phyloP scores from a whole-genome alignment of 2,329 filamentous ascomycete genomes.

The Ceratocystis huliohia region DNA sequence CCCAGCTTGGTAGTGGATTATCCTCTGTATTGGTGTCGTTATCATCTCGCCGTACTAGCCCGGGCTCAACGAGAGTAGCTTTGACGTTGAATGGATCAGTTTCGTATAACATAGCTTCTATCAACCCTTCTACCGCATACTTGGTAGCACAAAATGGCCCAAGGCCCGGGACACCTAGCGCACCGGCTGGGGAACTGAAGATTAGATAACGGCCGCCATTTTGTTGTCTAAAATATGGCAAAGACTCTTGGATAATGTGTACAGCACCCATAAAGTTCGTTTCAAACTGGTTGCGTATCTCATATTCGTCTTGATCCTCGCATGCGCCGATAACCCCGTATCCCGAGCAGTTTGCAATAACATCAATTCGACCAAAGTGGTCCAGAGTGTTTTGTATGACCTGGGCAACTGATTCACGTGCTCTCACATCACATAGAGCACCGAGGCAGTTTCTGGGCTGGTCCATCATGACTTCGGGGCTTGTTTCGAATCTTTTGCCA shows the following conservation, averaged over 20 bases:
- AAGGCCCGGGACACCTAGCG: constrained; percentile 82
- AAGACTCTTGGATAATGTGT: constrained; percentile 77
- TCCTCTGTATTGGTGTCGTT: constrained; percentile 46
- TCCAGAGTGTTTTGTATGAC: constrained; percentile 59
- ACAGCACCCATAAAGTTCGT: constrained; percentile 95
- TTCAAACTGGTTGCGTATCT: constrained; percentile 90
- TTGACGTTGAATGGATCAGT: constrained; percentile 85
- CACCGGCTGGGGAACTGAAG: constrained; percentile 84
- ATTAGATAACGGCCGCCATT: constrained; percentile 74
- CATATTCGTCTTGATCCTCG: constrained; percentile 92
- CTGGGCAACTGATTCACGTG: constrained; percentile 59
- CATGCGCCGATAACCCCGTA: constrained; percentile 93
- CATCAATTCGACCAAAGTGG: constrained; percentile 70
- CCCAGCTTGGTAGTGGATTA: constrained; percentile 63
- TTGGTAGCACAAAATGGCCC: constrained; percentile 95
- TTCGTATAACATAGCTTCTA: constrained; percentile 95
- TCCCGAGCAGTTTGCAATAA: constrained; percentile 86
- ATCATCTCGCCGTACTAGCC: constrained; percentile 65
- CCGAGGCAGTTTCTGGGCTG: constrained; percentile 64
- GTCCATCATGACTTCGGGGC: constrained; percentile 55
- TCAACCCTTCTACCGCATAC: constrained; percentile 88
- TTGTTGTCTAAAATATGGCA: constrained; percentile 76
- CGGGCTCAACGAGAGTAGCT: constrained; percentile 83
- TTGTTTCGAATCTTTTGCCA: constrained; percentile 69
- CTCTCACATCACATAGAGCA: constrained; percentile 79